Conservation (phyloP, 352 stramenopile genomes). For the Thalassiosira delicatula region DNA sequence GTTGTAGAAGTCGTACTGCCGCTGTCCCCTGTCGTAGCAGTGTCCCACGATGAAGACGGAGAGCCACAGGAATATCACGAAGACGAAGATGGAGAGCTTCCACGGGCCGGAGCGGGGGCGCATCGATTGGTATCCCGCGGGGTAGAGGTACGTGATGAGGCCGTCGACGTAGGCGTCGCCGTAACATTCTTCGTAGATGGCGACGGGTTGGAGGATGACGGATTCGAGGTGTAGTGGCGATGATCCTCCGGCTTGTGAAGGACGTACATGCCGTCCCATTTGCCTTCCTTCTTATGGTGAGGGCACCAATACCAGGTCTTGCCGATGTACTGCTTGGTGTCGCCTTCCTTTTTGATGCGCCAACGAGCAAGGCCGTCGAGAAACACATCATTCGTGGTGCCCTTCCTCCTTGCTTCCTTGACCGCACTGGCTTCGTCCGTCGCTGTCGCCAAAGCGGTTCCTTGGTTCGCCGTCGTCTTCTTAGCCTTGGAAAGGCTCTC, state of each 20-base stretch:
- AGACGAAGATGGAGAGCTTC: conserved; percentile 78
- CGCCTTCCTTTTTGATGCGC: conserved; percentile 7
- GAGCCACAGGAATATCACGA: conserved; percentile 75
- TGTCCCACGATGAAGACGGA: conserved; percentile 82
- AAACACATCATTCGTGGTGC: neutral
- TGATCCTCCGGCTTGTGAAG: neutral
- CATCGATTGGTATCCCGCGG: conserved; percentile 82
- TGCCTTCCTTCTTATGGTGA: conserved; percentile 1
- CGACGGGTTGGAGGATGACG: conserved; percentile 33
- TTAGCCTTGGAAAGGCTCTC: neutral
- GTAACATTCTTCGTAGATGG: conserved; percentile 81
- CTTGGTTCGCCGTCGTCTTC: neutral
- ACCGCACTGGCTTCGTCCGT: neutral
- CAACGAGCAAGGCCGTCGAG: neutral
- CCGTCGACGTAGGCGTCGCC: conserved; percentile 78
- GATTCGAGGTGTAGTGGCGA: neutral
- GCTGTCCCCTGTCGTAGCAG: conserved; percentile 64
- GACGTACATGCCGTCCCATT: conserved; percentile 6
- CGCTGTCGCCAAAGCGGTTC: neutral
- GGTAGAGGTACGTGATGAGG: conserved; percentile 80
- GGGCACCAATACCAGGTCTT: neutral
- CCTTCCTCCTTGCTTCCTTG: neutral
- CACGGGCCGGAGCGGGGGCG: conserved; percentile 75
- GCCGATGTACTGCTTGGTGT: neutral
- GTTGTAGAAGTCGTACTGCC: conserved; percentile 41